Evolutionary conservation across 768 basidiomycete genomes (phyloP).

Genomic region (Thelephora ganbajun): DNA sequence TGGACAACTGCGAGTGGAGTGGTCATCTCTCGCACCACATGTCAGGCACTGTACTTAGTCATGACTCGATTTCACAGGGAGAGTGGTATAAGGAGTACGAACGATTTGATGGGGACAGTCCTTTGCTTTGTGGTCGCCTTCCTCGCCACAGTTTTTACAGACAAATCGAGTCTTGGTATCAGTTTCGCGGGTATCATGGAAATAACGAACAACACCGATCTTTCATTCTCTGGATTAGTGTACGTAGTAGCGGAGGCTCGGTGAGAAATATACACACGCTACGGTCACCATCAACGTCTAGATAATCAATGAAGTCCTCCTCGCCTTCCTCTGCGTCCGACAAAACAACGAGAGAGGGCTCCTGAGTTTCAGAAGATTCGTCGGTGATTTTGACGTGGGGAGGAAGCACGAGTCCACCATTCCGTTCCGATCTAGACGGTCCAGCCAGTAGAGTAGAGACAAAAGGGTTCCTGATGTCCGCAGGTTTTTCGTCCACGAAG

Average conservation of each 20-base stretch:
- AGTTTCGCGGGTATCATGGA: slow-evolving; percentile 30
- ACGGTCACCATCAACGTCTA: slow-evolving; percentile 53
- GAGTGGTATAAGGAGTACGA: slow-evolving; percentile 18
- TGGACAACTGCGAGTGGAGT: slow-evolving; percentile 63
- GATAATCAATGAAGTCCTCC: slow-evolving; percentile 61
- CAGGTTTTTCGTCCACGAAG: too few relatives aligned
- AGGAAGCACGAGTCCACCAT: too few relatives aligned
- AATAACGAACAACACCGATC: slow-evolving; percentile 45
- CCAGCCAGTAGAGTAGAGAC: too few relatives aligned
- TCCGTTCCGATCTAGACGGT: too few relatives aligned
- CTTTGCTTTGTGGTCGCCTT: slow-evolving; percentile 52
- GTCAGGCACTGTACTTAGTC: slow-evolving; percentile 46
- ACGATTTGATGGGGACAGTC: slow-evolving; percentile 68
- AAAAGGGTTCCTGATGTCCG: too few relatives aligned
- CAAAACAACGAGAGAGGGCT: too few relatives aligned
- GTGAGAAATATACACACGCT: slow-evolving; percentile 26
- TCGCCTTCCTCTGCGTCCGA: slow-evolving; percentile 31
- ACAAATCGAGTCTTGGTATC: slow-evolving; percentile 33
- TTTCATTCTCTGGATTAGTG: slow-evolving; percentile 21
- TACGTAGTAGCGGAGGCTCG: neutral
- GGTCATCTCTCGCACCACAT: slow-evolving; percentile 71
- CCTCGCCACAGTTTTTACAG: slow-evolving; percentile 69
- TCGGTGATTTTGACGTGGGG: too few relatives aligned
- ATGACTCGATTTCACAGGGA: neutral
- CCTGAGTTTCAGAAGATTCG: too few relatives aligned